Evolutionary conservation across 768 basidiomycete species (phyloP), one percentile per base, ranked within the genome.

Genomic region (Russula griseocarnosa): DNA sequence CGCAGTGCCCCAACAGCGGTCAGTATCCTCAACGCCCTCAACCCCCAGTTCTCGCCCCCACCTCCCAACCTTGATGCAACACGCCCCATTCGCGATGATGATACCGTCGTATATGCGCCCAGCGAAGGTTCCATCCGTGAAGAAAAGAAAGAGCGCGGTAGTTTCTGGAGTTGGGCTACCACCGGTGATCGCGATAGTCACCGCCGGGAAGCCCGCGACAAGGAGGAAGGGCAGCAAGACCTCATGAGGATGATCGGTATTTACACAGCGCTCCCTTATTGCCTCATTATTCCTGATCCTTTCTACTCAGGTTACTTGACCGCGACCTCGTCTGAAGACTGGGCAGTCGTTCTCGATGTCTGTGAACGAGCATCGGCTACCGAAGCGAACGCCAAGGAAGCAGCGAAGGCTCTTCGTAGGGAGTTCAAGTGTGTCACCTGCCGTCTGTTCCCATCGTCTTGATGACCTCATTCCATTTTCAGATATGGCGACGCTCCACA

Each of bases 291-390:
- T 36, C n/a, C 40, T 57, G 0, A 68, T n/a, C 28, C 36, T 46
- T 14, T 36, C 32, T n/a, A 28, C 14, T 50, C 52, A 90, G 89
- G 87, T 0, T 90, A 82, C 69, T 77, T 91, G 18, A 87, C 88
- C 2, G 88, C 88, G 0, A 90, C 88, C 0, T 80, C 86, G 0
- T 87, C 90, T 3, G 90, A 93, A 71, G 89, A 93, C 71, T 92
- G 90, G 87, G 74, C 81, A 0, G 80, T 92, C 34, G 88, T 94
- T 0, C 78, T 93, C 55, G 91, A 93, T 59, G 89, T 94, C 18
- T 94, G 90, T 70, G 93, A 96, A 59, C 79, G 90, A 38, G 89
- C 90, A 5, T 90, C 89, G 1, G 74, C 82, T 2, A 88, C 71
- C 69, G 90, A 94, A 61, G 71, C 75, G 10, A 85, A 86, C 58